phyloP scores from a whole-genome alignment of 768 basidiomycete genomes.

The Astraeus odoratus region DNA sequence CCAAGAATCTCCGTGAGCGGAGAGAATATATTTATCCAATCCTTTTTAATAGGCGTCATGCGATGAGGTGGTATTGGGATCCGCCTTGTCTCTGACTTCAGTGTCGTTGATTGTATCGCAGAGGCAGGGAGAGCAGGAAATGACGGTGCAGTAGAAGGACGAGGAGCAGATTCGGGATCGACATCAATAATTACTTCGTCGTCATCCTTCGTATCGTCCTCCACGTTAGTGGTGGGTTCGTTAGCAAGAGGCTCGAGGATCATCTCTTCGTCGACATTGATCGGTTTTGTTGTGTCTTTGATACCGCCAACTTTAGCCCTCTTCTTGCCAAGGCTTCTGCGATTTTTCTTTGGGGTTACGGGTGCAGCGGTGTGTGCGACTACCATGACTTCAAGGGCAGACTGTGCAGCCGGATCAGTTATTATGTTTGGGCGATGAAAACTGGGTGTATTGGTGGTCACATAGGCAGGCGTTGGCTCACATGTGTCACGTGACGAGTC shows the following conservation, averaged over 20 bases:
- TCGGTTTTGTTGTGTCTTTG: constrained; percentile 10
- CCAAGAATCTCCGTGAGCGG: constrained; percentile 93
- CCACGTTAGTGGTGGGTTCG: constrained; percentile 1
- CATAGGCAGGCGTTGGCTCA: too few relatives aligned
- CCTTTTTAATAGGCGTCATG: constrained; percentile 94
- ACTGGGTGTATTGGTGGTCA: constrained; percentile 5
- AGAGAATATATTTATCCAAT: constrained; percentile 93
- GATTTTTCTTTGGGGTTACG: constrained; percentile 35
- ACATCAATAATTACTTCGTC: constrained; percentile 59
- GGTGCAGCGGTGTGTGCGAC: constrained; percentile 31
- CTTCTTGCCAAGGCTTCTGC: constrained; percentile 40
- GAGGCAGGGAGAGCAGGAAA: constrained; percentile 66
- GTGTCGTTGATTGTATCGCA: constrained; percentile 40
- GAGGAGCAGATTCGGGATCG: constrained; percentile 38
- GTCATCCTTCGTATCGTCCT: constrained; percentile 33
- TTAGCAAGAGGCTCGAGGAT: constrained; percentile 12
- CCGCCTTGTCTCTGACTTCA: constrained; percentile 81
- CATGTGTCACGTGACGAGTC: too few relatives aligned
- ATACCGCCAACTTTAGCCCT: constrained; percentile 9
- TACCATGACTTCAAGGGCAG: constrained; percentile 29
- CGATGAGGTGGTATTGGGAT: constrained; percentile 93
- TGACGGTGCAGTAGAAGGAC: constrained; percentile 46
- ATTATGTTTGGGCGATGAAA: not conserved
- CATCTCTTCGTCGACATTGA: constrained; percentile 28
- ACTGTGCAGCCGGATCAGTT: not conserved